Evolutionary conservation across 257 asterid genomes (phyloP), one percentile per base, ranked within the genome.

Genomic region (Fraxinus pennsylvanica): DNA sequence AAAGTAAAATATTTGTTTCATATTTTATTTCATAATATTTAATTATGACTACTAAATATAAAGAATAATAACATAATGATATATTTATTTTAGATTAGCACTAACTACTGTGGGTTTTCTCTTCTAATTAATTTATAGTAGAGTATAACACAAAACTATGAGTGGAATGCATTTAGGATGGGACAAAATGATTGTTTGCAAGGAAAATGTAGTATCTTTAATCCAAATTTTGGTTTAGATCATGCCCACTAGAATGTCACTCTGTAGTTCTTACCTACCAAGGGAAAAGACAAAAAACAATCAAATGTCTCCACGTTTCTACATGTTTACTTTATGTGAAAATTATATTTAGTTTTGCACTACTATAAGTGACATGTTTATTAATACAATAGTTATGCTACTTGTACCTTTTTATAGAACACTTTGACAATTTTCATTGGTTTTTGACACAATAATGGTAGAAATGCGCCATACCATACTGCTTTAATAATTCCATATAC

Each of bases 241-340:
- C 29, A 57, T 17, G 66, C 10, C 66, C 66, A 57, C 22, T 17
- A 19, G 66, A 19, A 57, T 57, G 27, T 57, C 9, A 57, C 29
- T 5, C 52, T 45, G n/a, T 0, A 12, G 17, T 45, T 12, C 54
- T 45, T 14, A 45, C 54, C 19, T 29, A 50, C 61, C 70, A 29
- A 14, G 2, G 15, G 13, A 80, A 57, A 78, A 75, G 85, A 82
- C 86, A 85, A 78, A 82, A 27, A 71, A 72, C 67, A 27, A 10
- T 85, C 89, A 85, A 87, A 80, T 80, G 86, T 78, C 33, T 32
- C 33, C 33, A 32, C 33, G 33, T 32, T 29, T 36, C 36, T 76
- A 81, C 9, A 69, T 36, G 6, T 36, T 36, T 10, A 12, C 57
- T 15, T 47, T 15, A 47, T 47, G 57, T 47, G 57, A 6, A 0